Conservation (phyloP, 805 yeast genomes). For the Yarrowia sp. region DNA sequence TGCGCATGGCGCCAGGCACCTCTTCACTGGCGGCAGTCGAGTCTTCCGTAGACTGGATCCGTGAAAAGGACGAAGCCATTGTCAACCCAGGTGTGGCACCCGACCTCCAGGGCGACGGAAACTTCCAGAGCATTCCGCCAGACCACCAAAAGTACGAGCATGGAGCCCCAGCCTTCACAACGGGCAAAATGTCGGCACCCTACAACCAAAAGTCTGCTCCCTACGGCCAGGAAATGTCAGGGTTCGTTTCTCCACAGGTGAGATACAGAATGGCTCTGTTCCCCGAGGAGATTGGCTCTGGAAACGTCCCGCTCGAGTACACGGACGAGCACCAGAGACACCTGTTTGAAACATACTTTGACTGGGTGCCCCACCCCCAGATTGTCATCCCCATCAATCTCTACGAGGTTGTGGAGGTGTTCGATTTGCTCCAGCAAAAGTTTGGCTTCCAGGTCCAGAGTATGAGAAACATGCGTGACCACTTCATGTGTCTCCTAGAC, state of each 20-base stretch:
- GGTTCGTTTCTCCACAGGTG: conserved; percentile 11
- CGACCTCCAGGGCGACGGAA: not conserved
- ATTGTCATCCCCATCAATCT: conserved; percentile 30
- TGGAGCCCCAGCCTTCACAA: not conserved
- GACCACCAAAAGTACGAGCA: conserved; percentile 20
- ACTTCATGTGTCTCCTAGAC: conserved; percentile 57
- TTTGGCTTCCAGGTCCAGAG: conserved; percentile 71
- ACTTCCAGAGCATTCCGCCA: not conserved
- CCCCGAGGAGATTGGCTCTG: conserved; percentile 7
- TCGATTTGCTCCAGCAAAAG: conserved; percentile 48
- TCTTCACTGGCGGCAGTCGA: conserved; percentile 6
- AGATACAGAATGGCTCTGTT: conserved; percentile 18
- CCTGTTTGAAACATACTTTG: not conserved
- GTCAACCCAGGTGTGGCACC: conserved; percentile 21
- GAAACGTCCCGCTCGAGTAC: not conserved
- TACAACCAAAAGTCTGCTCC: conserved; percentile 16
- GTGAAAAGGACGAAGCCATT: conserved; percentile 10
- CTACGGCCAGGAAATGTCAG: conserved; percentile 19
- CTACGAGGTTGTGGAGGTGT: conserved; percentile 54
- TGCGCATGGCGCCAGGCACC: conserved; percentile 2
- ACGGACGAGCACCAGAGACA: not conserved
- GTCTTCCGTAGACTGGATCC: conserved; percentile 21
- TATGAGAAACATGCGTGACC: conserved; percentile 64
- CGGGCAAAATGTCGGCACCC: conserved; percentile 12
- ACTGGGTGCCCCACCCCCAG: conserved; percentile 14